Evolutionary conservation across 768 basidiomycete species (phyloP).

Genomic region (Boletellus ananas): DNA sequence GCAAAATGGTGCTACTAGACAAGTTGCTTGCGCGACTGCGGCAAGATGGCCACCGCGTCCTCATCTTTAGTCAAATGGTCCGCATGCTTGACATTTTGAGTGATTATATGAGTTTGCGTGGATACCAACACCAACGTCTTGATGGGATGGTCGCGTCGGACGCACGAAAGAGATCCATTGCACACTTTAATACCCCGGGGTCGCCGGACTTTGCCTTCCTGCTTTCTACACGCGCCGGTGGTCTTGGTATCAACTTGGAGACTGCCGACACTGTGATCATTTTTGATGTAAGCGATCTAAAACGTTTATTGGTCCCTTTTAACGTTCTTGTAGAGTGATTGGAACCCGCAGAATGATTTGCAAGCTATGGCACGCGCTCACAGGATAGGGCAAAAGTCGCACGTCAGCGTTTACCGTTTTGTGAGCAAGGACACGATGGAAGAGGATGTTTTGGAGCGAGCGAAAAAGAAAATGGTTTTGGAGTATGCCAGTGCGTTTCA

Average conservation of each 20-base stretch:
- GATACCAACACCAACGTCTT: constrained; percentile 89
- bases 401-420: constrained; percentile 97
- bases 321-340: constrained; percentile 68
- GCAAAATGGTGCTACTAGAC: constrained; percentile 97
- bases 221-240: constrained; percentile 94
- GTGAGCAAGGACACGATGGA: constrained; percentile 99
- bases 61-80: constrained; percentile 99
- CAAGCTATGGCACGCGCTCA: constrained; percentile 99
- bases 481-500: constrained; percentile 92
- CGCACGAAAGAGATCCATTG: constrained; percentile 89
- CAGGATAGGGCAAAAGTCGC: constrained; percentile 97
- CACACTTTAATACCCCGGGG: constrained; percentile 91
- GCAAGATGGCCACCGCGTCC: constrained; percentile 90
- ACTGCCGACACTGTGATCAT: constrained; percentile 99
- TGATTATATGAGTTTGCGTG: constrained; percentile 89
- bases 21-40: constrained; percentile 89
- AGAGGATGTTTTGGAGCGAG: constrained; percentile 95
- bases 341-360: constrained; percentile 98
- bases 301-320: not conserved
- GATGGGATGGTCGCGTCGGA: constrained; percentile 97
- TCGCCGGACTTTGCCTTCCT: constrained; percentile 97
- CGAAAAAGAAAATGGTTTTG: constrained; percentile 99
- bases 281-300: constrained; percentile 72
- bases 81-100: constrained; percentile 97
- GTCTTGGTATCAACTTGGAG: constrained; percentile 97